These are phyloP conservation scores for Dryas octopetala DNA, from an alignment of 306 rosid genomes.

Conservation along the genomic window DNA sequence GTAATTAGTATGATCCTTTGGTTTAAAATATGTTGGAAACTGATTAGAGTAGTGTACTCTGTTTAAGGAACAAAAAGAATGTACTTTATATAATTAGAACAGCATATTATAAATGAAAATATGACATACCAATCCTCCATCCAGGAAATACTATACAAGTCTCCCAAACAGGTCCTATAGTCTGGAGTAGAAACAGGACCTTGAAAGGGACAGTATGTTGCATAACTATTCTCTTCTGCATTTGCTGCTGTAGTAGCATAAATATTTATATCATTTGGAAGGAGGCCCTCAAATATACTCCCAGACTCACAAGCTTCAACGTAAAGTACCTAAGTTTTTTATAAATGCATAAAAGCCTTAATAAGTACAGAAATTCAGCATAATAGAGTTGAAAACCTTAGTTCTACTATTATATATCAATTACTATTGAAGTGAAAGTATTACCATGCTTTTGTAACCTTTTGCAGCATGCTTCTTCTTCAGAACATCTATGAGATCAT, in stretches of 20 bases:
- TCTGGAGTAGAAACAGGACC: slow-evolving; percentile 9
- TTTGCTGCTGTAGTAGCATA: slow-evolving; percentile 69
- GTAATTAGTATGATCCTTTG: not conserved
- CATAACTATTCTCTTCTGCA: slow-evolving; percentile 48
- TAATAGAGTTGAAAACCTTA: not conserved
- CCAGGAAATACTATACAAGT: slow-evolving; percentile 66
- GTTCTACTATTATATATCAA: not conserved
- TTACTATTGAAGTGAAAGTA: not conserved
- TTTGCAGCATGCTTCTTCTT: slow-evolving; percentile 51
- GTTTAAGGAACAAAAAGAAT: not conserved
- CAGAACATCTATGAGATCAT: slow-evolving; percentile 43
- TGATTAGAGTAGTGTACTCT: too few relatives aligned
- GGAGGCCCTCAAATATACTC: slow-evolving; percentile 70
- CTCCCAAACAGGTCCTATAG: slow-evolving; percentile 60
- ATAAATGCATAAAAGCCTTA: not conserved
- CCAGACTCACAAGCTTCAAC: slow-evolving; percentile 84
- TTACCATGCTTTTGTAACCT: slow-evolving; percentile 51
- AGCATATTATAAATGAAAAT: not conserved
- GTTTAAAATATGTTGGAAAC: not conserved
- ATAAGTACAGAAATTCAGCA: not conserved
- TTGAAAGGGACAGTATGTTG: slow-evolving; percentile 38
- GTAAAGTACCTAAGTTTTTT: slow-evolving; percentile 49
- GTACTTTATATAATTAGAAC: not conserved
- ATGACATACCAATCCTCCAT: slow-evolving; percentile 66
- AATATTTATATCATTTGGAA: slow-evolving; percentile 45